Evolutionary conservation across 768 basidiomycete species (phyloP).

Genomic region (Mycena capillaripes): DNA sequence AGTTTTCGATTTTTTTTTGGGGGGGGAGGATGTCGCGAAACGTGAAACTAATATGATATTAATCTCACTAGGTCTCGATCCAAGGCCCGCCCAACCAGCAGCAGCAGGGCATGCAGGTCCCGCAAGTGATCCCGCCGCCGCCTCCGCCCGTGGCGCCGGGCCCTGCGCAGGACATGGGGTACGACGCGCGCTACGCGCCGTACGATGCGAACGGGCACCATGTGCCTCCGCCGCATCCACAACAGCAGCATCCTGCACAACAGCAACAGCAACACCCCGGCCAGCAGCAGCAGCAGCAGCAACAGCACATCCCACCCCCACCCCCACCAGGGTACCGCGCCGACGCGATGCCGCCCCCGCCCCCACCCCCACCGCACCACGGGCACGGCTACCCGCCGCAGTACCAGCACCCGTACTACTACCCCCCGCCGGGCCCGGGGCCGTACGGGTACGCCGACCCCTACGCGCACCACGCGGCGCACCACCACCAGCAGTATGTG

Average conservation of each 20-base stretch:
- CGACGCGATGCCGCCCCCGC: conserved; percentile 38
- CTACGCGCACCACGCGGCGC: conserved; percentile 36
- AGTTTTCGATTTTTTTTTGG: background rate
- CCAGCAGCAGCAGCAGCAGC: conserved; percentile 40
- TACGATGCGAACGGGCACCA: conserved; percentile 37
- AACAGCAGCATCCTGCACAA: conserved; percentile 41
- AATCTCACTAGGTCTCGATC: conserved; percentile 12
- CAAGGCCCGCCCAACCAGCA: conserved; percentile 10
- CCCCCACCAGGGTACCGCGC: conserved; percentile 38
- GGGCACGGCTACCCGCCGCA: conserved; percentile 26
- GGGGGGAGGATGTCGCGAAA: too few relatives aligned
- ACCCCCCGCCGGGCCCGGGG: conserved; percentile 24
- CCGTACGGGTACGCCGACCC: conserved; percentile 21
- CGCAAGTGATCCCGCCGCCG: conserved; percentile 38
- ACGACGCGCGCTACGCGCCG: conserved; percentile 30
- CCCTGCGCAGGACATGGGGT: conserved; percentile 27
- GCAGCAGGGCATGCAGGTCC: conserved; percentile 32
- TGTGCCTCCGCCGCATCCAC: conserved; percentile 26
- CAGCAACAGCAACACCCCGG: conserved; percentile 44
- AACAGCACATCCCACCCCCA: conserved; percentile 36
- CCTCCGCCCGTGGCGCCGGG: conserved; percentile 21
- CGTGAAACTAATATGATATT: too few relatives aligned
- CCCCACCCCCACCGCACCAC: conserved; percentile 32
- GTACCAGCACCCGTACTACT: conserved; percentile 33
- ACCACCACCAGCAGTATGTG: conserved; percentile 27